Base-by-base conservation (phyloP, 2,329 filamentous ascomycete genomes). In the Rutstroemia sydowiana region DNA sequence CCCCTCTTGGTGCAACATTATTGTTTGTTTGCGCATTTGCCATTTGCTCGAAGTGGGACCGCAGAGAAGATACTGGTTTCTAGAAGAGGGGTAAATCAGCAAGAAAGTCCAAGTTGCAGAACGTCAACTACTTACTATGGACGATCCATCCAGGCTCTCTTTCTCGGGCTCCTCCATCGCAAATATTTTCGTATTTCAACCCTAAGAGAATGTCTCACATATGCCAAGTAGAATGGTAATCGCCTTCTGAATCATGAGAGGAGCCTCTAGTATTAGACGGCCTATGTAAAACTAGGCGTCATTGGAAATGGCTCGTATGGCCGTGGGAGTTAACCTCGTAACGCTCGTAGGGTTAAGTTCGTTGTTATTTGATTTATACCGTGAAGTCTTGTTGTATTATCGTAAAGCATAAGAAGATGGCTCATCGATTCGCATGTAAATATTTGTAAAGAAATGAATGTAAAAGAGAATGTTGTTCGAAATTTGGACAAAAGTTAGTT, bases 1-100 rank as follows among this genome's bases (percentile, higher is more conserved):
- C 52, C n/a, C 57, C 48, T 56, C 59, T 58, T 9, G 59, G 54
- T 31, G 53, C 51, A 57, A 52, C 30, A 58, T 60, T 52, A 62
- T 63, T 60, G 62, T 67, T 57, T 54, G 72, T 68, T 51, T 71
- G 71, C 49, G 68, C 57, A 65, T 75, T 79, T 58, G 77, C 74
- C 73, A 92, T 82, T 65, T 85, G 88, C 73, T 93, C 88, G 67
- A 92, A 93, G 62, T 87, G 84, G 57, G 86, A 88, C 56, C 84
- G 79, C 55, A 93, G 74, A 47, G 87, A 91, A 47, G 88, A 93
- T 46, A 93, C 87, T 23, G 88, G 87, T 72, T 84, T 88, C 85
- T 89, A 32, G 3, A 26, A n/a, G 23, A 3, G 47, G 11, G 23
- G n/a, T 34, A 57, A 45, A 59, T 55, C 51, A 51, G 45, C 45